These are phyloP conservation scores for Aspergillus saccharolyticus DNA, from an alignment of 495 filamentous ascomycete genomes.

Conservation along the genomic window DNA sequence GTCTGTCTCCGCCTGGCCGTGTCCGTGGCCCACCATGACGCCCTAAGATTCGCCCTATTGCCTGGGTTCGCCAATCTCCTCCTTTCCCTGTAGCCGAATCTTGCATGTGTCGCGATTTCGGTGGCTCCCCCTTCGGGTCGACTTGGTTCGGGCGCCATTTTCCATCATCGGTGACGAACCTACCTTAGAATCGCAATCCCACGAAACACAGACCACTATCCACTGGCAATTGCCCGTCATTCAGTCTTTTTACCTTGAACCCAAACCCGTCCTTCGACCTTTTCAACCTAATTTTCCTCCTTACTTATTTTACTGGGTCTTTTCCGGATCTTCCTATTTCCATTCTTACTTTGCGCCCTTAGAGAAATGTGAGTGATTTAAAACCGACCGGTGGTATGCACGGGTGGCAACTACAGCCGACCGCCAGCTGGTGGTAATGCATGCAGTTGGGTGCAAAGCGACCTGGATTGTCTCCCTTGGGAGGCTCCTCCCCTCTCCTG, in stretches of 20 bases:
- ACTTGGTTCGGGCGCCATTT: slow-evolving; percentile 16
- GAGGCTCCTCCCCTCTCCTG: slow-evolving; percentile 24
- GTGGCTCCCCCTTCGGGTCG: slow-evolving; percentile 9
- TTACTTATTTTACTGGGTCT: no score
- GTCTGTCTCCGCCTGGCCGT: slow-evolving; percentile 19
- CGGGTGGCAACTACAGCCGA: slow-evolving; percentile 9
- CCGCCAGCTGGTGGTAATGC: slow-evolving; percentile 9
- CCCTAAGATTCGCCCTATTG: slow-evolving; percentile 18
- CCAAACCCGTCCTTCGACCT: slow-evolving; percentile 13
- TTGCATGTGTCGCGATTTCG: slow-evolving; percentile 19
- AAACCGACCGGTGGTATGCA: slow-evolving; percentile 1
- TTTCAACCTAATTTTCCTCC: slow-evolving; percentile 4
- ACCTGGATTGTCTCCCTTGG: slow-evolving; percentile 19
- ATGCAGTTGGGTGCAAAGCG: slow-evolving; percentile 15
- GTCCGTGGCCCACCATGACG: slow-evolving; percentile 26
- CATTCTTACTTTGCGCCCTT: neutral
- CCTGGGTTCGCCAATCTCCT: slow-evolving; percentile 11
- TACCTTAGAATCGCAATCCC: neutral
- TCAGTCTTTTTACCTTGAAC: slow-evolving; percentile 5
- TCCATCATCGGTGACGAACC: slow-evolving; percentile 15
- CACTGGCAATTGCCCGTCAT: neutral
- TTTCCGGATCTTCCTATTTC: slow-evolving; percentile 1
- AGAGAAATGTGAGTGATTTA: slow-evolving; percentile 9
- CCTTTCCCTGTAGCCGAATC: slow-evolving; percentile 10
- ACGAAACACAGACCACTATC: neutral